A percentile compares a stretch with the other conserved stretches of the same genome.
Evolutionary conservation across 306 rosid genomes (phyloP).

Genomic region (Luffa acutangula): DNA sequence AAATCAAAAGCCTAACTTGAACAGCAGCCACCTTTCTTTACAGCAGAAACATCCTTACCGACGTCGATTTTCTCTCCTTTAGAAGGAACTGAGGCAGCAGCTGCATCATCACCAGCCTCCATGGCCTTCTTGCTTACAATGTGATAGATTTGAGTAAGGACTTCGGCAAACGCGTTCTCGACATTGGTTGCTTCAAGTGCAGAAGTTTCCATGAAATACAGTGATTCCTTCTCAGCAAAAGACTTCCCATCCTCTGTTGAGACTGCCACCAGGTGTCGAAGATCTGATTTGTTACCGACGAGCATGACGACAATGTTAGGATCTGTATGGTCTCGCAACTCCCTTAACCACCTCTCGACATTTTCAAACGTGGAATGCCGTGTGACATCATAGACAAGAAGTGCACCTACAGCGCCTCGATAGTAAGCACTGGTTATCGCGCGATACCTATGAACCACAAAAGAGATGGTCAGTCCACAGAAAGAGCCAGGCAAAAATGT

Average conservation of each 20-base stretch:
- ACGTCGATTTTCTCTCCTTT: slow-evolving; percentile 47
- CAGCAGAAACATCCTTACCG: slow-evolving; percentile 38
- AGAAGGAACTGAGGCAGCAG: slow-evolving; percentile 30
- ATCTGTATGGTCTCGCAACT: slow-evolving; percentile 52
- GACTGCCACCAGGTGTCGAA: slow-evolving; percentile 51
- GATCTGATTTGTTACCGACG: slow-evolving; percentile 54
- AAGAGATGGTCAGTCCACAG: slow-evolving; percentile 3
- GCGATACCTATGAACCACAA: slow-evolving; percentile 29
- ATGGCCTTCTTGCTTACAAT: slow-evolving; percentile 42
- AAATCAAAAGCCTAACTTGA: slow-evolving; percentile 22
- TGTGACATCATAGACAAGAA: slow-evolving; percentile 47
- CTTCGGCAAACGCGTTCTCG: slow-evolving; percentile 35
- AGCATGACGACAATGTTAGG: slow-evolving; percentile 58
- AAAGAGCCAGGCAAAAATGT: not conserved
- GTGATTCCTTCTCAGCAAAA: slow-evolving; percentile 42
- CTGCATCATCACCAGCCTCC: slow-evolving; percentile 25
- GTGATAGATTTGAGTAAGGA: slow-evolving; percentile 43
- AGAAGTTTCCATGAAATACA: slow-evolving; percentile 53
- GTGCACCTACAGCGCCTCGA: slow-evolving; percentile 58
- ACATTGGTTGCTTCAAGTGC: slow-evolving; percentile 53
- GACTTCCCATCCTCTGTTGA: slow-evolving; percentile 43
- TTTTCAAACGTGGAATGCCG: slow-evolving; percentile 47
- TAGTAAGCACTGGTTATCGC: slow-evolving; percentile 61
- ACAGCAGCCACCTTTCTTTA: slow-evolving; percentile 48
- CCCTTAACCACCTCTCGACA: slow-evolving; percentile 46